Percentiles rank a stretch among this genome's conserved stretches.
Conservation (phyloP, 441 rosid genomes). For the Corymbia citriodora region DNA sequence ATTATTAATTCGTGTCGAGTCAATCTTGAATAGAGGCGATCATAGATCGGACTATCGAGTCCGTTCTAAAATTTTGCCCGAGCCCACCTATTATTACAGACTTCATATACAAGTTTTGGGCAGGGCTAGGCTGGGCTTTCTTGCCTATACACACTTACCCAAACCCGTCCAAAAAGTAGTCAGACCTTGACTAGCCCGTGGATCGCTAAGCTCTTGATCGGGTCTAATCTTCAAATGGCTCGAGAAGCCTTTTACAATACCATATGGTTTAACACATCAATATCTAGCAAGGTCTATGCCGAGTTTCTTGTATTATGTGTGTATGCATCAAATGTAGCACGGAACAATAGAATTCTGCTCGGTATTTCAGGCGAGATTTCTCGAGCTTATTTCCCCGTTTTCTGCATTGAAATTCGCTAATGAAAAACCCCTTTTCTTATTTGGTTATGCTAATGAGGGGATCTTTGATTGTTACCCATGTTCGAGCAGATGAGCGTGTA, state of each 20-base stretch:
- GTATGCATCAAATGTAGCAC: neutral
- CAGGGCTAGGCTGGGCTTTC: neutral
- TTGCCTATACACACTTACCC: neutral
- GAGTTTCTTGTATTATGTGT: neutral
- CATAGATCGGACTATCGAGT: neutral
- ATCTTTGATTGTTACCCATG: neutral
- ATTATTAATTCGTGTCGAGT: neutral
- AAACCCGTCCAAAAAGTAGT: neutral
- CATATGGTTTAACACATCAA: neutral
- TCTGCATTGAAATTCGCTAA: neutral
- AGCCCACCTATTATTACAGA: neutral
- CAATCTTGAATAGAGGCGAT: neutral
- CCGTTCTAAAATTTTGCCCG: neutral
- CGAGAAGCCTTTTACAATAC: neutral
- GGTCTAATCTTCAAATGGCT: fast-evolving
- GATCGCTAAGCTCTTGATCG: neutral
- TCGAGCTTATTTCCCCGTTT: neutral
- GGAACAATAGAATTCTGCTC: neutral
- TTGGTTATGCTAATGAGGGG: neutral
- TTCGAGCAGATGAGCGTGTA: constrained; percentile 68
- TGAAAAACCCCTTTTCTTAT: neutral
- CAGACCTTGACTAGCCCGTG: fast-evolving
- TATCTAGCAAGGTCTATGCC: neutral
- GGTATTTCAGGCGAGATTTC: neutral
- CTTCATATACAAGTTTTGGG: neutral